phyloP scores from a whole-genome alignment of 441 rosid species.

The Breynia disticha region DNA sequence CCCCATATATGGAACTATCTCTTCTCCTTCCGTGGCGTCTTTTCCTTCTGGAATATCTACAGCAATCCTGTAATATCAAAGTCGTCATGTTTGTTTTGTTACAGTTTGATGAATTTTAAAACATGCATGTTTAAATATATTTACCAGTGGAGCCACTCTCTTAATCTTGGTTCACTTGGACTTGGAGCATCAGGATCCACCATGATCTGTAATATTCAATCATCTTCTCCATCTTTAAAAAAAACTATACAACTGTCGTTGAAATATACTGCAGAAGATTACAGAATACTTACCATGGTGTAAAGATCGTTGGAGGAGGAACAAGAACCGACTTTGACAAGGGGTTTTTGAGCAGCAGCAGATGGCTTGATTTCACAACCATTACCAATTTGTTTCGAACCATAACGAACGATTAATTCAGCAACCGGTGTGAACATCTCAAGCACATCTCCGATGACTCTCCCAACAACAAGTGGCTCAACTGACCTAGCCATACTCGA shows the following conservation, averaged over 20 bases:
- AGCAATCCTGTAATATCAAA: constrained; percentile 46
- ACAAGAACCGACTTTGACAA: constrained; percentile 38
- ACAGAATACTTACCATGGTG: constrained; percentile 36
- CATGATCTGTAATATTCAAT: constrained; percentile 42
- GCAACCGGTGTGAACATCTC: constrained; percentile 66
- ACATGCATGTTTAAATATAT: background rate
- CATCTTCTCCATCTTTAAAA: background rate
- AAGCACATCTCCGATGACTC: constrained; percentile 81
- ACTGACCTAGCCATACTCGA: constrained; percentile 21
- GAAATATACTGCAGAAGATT: background rate
- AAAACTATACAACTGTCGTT: too few species aligned
- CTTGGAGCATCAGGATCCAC: constrained; percentile 95
- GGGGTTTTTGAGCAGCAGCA: constrained; percentile 39
- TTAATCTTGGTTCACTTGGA: constrained; percentile 74
- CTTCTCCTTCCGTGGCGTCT: constrained; percentile 50
- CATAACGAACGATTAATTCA: constrained; percentile 53
- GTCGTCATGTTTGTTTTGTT: background rate
- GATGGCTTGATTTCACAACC: constrained; percentile 90
- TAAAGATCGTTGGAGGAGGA: constrained; percentile 38
- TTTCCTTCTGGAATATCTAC: constrained; percentile 76
- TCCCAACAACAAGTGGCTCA: constrained; percentile 52
- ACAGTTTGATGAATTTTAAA: background rate
- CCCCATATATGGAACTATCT: constrained; percentile 55
- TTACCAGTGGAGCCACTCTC: constrained; percentile 94
- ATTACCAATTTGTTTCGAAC: constrained; percentile 60